Conservation (phyloP, 208 protist genomes). For the Leishmania lainsoni region DNA sequence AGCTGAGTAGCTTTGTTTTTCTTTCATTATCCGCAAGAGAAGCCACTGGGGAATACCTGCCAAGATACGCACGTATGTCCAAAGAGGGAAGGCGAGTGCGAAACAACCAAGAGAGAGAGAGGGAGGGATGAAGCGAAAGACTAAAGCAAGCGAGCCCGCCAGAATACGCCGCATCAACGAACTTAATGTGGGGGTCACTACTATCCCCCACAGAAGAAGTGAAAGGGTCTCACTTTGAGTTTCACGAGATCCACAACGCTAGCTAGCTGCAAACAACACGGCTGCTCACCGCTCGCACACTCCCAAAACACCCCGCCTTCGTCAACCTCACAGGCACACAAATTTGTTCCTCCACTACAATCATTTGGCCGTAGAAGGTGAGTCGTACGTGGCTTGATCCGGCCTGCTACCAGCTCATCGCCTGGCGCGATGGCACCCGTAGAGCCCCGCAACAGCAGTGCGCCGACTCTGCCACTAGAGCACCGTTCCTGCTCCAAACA, state of each 20-base stretch:
- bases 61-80: background rate
- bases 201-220: background rate
- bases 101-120: background rate
- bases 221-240: background rate
- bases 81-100: background rate
- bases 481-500: background rate
- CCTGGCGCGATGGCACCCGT: background rate
- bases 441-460: background rate
- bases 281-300: background rate
- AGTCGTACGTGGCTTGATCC: background rate
- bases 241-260: background rate
- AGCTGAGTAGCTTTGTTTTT: background rate
- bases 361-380: background rate
- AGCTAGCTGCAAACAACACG: background rate
- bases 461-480: background rate
- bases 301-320: background rate
- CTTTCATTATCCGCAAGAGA: conserved; percentile 1
- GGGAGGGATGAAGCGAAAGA: background rate
- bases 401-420: background rate
- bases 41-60: background rate
- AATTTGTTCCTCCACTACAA: background rate
- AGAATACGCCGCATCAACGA: background rate
- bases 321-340: background rate
- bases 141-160: background rate
- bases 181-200: background rate